A percentile compares a stretch with the other conserved stretches of the same genome.
Conservation (phyloP, 2,329 filamentous ascomycete genomes). For the Penicillium sp. region DNA sequence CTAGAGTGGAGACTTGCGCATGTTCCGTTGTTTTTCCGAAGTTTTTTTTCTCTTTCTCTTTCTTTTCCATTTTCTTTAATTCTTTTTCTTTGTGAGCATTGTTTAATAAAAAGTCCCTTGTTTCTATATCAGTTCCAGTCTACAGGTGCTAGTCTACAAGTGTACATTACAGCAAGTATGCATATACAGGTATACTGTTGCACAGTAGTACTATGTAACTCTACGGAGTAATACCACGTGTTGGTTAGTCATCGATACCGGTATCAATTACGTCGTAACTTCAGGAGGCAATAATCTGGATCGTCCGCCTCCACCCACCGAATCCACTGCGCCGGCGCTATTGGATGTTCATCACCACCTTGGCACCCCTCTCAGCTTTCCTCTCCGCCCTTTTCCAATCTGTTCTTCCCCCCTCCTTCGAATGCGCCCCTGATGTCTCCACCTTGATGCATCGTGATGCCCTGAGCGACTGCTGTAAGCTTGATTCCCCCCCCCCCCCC, state of each 20-base stretch:
- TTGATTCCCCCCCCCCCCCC: not conserved
- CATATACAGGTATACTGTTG: too few species aligned
- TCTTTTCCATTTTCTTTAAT: too few species aligned
- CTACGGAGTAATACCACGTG: too few species aligned
- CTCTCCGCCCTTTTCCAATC: conserved; percentile 11
- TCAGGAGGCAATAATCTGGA: conserved; percentile 14
- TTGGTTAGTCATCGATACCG: not conserved
- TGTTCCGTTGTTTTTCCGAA: not conserved
- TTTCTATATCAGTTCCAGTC: too few species aligned
- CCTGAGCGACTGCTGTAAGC: conserved; percentile 3
- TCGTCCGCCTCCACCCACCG: not conserved
- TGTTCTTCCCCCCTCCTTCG: not conserved
- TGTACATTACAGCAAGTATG: too few species aligned
- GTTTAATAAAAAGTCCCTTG: too few species aligned
- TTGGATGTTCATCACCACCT: conserved; percentile 10
- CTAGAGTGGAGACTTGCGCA: not conserved
- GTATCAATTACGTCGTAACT: conserved; percentile 6
- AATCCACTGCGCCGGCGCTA: conserved; percentile 6
- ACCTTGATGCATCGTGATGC: conserved; percentile 8
- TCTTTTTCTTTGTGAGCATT: too few species aligned
- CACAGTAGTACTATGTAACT: too few species aligned
- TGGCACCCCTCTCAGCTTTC: conserved; percentile 18
- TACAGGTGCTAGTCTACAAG: too few species aligned
- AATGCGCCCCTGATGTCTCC: conserved; percentile 7
- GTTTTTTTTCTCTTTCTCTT: not conserved